Base-by-base conservation (phyloP, 2,329 filamentous ascomycete species). In the Spiromastix sp. region DNA sequence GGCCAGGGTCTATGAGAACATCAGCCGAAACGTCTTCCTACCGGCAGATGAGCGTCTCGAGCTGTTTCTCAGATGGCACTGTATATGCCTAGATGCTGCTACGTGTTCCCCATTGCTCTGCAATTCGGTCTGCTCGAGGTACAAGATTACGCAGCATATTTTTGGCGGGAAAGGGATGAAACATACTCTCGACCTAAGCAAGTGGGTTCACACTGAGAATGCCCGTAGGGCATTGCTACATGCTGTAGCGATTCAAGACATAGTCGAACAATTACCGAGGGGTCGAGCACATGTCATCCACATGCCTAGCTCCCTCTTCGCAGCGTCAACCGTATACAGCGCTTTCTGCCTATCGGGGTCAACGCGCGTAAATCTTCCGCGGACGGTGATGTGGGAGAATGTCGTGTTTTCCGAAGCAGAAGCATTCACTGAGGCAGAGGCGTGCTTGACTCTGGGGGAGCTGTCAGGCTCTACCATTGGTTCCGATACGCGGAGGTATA, bases 171-270 rank as follows among this genome's bases (percentile, higher is more conserved):
- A 49, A 16, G 40, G 42, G 3, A 37, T 51, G 4, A 48, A 50
- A 4, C 27, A 50, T 2, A 16, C 17, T 18, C 52, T 64, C 5
- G 61, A 66, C 39, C 42, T 64, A 12, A 39, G 51, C 2, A 51
- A 51, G 22, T 66, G 63, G 63, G 52, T 48, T 1, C 49, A 47
- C 5, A 60, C 55, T 0, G 50, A 58, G 24, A 55, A 64, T 35
- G 63, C 61, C 4, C 55, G 60, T 3, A 50, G 56, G 20, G 57
- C 62, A 3, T 44, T 66, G 4, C 42, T 67, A 7, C 63, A 67
- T 26, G 61, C 63, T 2, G 55, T 63, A 24, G 60, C 62, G 0
- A 66, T 67, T 12, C 63, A 66, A 39, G 60, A 66, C 24, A 66
- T 67, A 9, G 48, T 67, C 8, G 63, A 66, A 36, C 57, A 64